A percentile compares a stretch with the other conserved stretches of the same genome.
phyloP scores from a whole-genome alignment of 495 filamentous ascomycete species.

The Beverwykella pulmonaria region DNA sequence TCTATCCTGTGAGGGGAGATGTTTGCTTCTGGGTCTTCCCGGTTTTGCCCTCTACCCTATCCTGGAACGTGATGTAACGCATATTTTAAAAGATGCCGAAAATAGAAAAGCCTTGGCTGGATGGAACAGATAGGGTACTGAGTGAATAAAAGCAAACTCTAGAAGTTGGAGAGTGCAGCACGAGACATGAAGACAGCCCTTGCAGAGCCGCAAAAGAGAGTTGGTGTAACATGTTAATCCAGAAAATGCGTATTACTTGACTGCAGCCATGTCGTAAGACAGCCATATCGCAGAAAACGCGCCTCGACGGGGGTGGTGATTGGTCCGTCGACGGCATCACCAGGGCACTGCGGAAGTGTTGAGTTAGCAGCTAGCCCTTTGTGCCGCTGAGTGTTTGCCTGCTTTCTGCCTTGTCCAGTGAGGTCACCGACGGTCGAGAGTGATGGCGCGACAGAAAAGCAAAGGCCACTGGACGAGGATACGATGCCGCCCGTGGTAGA shows the following conservation, averaged over 20 bases:
- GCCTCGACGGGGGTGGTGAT: not conserved
- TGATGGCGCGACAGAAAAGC: slow-evolving; percentile 8
- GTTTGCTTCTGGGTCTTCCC: not conserved
- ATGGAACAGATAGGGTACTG: not conserved
- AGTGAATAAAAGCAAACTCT: not conserved
- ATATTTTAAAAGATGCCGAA: not conserved
- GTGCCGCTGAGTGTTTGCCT: slow-evolving; percentile 8
- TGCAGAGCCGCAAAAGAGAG: not conserved
- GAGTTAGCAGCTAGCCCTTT: no score
- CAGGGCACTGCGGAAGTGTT: slow-evolving; percentile 20
- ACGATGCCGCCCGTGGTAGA: slow-evolving; percentile 7
- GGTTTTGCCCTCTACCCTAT: not conserved
- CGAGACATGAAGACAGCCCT: not conserved
- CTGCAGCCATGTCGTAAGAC: not conserved
- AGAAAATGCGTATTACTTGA: no score
- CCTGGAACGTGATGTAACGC: not conserved
- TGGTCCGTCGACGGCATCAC: slow-evolving; percentile 1
- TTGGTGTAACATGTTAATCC: not conserved
- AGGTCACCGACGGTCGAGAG: slow-evolving; percentile 18
- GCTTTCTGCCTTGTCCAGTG: slow-evolving; percentile 16
- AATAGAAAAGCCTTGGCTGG: not conserved
- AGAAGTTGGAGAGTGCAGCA: not conserved
- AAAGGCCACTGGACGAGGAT: slow-evolving; percentile 14
- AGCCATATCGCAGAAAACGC: not conserved
- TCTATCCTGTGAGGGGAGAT: slow-evolving; percentile 5